phyloP scores from a whole-genome alignment of 2,329 filamentous ascomycete species.

The Hypoxylon sp. region DNA sequence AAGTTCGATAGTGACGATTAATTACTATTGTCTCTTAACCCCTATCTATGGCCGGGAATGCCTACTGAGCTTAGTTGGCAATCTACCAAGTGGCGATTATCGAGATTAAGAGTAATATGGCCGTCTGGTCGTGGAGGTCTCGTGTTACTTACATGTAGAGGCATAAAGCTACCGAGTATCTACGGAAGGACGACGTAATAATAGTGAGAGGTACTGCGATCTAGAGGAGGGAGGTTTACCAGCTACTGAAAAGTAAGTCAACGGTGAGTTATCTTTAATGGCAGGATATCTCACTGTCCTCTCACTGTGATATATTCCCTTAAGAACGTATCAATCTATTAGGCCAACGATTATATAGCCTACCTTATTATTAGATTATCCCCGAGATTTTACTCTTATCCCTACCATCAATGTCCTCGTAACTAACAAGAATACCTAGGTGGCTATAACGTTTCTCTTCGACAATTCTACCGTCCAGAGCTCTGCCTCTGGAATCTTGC shows the following conservation, averaged over 20 bases:
- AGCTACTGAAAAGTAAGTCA: not conserved
- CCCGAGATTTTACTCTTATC: too few relatives aligned
- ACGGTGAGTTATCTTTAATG: not conserved
- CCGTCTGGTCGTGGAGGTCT: not conserved
- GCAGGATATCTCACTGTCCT: too few relatives aligned
- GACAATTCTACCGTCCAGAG: not conserved
- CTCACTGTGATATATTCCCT: too few relatives aligned
- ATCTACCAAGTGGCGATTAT: not conserved
- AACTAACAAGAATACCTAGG: not conserved
- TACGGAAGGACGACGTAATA: not conserved
- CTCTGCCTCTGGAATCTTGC: not conserved
- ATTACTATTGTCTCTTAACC: conserved; percentile 3
- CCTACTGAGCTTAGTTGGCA: not conserved
- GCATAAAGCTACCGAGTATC: not conserved
- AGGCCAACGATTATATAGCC: too few relatives aligned
- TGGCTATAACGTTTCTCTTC: not conserved
- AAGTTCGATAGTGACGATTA: not conserved
- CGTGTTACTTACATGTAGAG: not conserved
- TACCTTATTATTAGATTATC: too few relatives aligned
- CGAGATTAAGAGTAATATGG: not conserved
- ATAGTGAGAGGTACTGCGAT: not conserved
- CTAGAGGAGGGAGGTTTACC: not conserved
- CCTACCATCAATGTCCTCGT: not conserved
- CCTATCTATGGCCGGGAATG: not conserved
- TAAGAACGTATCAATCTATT: too few relatives aligned